Base-by-base conservation (phyloP, 1,139 yeast genomes). In the Candida sojae region DNA sequence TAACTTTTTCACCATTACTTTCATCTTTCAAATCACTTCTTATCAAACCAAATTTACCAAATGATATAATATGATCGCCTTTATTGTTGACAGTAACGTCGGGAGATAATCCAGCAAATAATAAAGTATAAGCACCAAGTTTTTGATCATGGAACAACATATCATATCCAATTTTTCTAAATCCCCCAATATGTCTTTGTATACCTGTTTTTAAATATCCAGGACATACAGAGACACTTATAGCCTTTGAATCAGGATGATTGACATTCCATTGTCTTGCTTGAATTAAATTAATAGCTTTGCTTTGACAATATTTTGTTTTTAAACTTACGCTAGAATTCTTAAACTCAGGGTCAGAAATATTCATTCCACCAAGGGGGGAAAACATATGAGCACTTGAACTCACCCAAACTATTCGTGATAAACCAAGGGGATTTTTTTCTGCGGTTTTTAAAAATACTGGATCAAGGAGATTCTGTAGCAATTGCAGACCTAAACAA, bases 321-420 rank as follows among this genome's bases (percentile, higher is more conserved):
- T 43, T 37, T 6, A 23, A 23, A 26, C 29, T 10, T 4, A 39
- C 44, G 7, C 28, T 37, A 3, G 45, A 32, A 10, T 53, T 39
- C 10, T 52, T 53, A 33, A 59, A 54, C 35, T 69, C 64, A 13
- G 63, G 54, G 53, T 74, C 70, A 28, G 69, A 70, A 68, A 71
- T 75, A 46, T 70, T 55, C 39, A 77, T 56, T n/a, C 82, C 80
- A 37, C 68, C 67, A 43, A 63, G 56, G 12, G 76, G 76, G 1
- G 77, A 64, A 3, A 52, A 38, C 23, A 60, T 46, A 50, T 75
- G 80, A 12, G 70, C 73, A 38, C 64, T 49, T 0, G 83, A 79
- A 8, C 79, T 57, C 2, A 77, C 70, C 76, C 81, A 79, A 7
- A 80, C 73, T 28, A 79, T 68, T 55, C 84, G 64, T 39, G 61